A percentile compares a stretch with the other conserved stretches of the same genome.
Evolutionary conservation across 1,284 basidiomycete species (phyloP).

Genomic region (Sutorius eximius): DNA sequence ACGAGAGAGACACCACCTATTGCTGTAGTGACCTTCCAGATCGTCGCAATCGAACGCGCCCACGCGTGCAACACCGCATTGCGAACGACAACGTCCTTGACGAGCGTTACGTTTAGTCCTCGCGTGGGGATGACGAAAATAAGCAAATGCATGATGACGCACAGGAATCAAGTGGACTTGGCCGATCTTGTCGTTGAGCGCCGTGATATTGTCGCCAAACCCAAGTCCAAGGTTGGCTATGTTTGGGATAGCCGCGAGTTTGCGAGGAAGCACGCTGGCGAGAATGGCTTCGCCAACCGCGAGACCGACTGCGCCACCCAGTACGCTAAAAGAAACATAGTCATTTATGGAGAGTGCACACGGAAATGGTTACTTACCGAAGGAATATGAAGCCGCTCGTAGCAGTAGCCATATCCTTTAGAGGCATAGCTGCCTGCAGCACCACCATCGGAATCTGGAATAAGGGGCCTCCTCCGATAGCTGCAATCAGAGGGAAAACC

Average conservation of each 20-base stretch:
- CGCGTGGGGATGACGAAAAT: background rate
- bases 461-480: conserved; percentile 60
- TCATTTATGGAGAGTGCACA: background rate
- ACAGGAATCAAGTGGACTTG: conserved; percentile 56
- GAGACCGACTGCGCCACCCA: conserved; percentile 76
- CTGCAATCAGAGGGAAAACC: conserved; percentile 58
- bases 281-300: conserved; percentile 70
- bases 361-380: conserved; percentile 23
- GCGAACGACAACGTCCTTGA: conserved; percentile 48
- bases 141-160: conserved; percentile 20
- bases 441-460: conserved; percentile 72
- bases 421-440: conserved; percentile 78
- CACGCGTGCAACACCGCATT: conserved; percentile 66
- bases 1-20: conserved; percentile 56
- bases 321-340: conserved; percentile 40
- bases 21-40: conserved; percentile 72
- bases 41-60: conserved; percentile 60
- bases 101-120: background rate
- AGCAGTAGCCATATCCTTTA: conserved; percentile 78
- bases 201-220: conserved; percentile 50
- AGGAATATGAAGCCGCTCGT: conserved; percentile 73
- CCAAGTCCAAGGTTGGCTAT: conserved; percentile 25
- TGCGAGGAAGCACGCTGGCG: conserved; percentile 56
- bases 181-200: conserved; percentile 55
- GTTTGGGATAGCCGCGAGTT: conserved; percentile 49